Conservation (phyloP, 192 early-diverging fungal species). For the Umbelopsis sp. region DNA sequence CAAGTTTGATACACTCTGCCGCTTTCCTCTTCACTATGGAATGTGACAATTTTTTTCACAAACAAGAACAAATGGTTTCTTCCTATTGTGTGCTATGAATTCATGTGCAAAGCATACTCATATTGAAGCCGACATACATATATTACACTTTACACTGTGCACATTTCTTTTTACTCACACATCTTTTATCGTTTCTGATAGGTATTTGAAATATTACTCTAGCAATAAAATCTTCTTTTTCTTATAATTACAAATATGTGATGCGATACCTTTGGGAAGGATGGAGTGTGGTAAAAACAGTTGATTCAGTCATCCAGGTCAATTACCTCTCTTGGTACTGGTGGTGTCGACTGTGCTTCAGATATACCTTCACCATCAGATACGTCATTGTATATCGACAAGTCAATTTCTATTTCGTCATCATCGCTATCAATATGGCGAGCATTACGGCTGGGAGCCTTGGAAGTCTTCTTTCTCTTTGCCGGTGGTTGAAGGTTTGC, state of each 20-base stretch:
- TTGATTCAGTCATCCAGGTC: neutral
- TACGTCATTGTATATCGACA: neutral
- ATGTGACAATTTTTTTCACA: slow-evolving; percentile 19
- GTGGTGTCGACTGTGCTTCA: neutral
- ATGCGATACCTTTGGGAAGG: neutral
- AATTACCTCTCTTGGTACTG: neutral
- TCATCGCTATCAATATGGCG: neutral
- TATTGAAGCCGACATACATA: slow-evolving; percentile 5
- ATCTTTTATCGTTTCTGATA: neutral
- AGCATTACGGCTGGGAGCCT: neutral
- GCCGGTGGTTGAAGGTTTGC: neutral
- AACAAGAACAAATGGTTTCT: slow-evolving; percentile 1
- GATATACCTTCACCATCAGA: neutral
- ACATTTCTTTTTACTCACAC: neutral
- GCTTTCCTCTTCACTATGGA: slow-evolving; percentile 2
- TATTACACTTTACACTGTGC: neutral
- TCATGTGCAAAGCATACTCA: slow-evolving; percentile 12
- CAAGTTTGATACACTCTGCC: slow-evolving; percentile 18
- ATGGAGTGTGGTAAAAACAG: neutral
- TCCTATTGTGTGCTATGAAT: slow-evolving; percentile 11
- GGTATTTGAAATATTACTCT: neutral
- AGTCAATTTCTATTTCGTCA: slow-evolving; percentile 1
- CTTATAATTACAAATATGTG: too few relatives aligned
- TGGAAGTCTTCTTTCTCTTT: neutral
- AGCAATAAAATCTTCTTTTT: neutral